A percentile compares a stretch with the other conserved stretches of the same genome.
phyloP scores from a whole-genome alignment of 2,329 filamentous ascomycete genomes.

The Stemphylium vesicarium region DNA sequence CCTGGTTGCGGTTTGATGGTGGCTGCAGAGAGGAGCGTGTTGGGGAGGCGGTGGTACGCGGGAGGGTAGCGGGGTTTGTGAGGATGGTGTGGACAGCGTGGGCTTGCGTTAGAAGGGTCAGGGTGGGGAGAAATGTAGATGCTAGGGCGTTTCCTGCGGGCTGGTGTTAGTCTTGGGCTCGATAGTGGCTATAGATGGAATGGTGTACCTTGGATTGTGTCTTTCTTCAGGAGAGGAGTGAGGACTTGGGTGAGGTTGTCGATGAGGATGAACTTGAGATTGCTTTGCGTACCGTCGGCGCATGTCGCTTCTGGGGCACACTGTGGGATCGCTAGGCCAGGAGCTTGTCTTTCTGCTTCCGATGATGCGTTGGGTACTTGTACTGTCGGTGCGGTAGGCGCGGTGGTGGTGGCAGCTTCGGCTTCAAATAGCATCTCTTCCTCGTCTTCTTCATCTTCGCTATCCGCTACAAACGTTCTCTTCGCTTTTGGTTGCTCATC shows the following conservation, averaged over 20 bases:
- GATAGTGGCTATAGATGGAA: conserved; percentile 22
- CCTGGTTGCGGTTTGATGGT: neutral
- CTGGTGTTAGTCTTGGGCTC: conserved; percentile 15
- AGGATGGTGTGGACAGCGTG: conserved; percentile 52
- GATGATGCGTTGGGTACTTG: neutral
- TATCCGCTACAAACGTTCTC: conserved; percentile 41
- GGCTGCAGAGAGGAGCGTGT: neutral
- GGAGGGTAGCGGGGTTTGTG: conserved; percentile 39
- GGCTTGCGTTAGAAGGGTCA: conserved; percentile 48
- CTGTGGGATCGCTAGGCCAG: neutral
- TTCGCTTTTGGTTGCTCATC: conserved; percentile 13
- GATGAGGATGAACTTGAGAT: conserved; percentile 45
- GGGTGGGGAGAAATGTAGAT: conserved; percentile 50
- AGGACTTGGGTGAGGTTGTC: conserved; percentile 50
- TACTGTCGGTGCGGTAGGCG: neutral
- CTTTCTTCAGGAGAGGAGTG: conserved; percentile 46
- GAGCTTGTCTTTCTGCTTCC: neutral
- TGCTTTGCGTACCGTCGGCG: neutral
- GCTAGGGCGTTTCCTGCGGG: conserved; percentile 49
- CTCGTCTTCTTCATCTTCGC: conserved; percentile 45
- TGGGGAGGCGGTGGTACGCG: conserved; percentile 11
- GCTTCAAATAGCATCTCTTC: conserved; percentile 50
- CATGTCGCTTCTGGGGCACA: neutral
- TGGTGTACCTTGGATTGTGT: conserved; percentile 42
- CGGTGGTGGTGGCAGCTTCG: neutral